Conservation (phyloP, 2,329 filamentous ascomycete genomes). For the Cercospora janseana region DNA sequence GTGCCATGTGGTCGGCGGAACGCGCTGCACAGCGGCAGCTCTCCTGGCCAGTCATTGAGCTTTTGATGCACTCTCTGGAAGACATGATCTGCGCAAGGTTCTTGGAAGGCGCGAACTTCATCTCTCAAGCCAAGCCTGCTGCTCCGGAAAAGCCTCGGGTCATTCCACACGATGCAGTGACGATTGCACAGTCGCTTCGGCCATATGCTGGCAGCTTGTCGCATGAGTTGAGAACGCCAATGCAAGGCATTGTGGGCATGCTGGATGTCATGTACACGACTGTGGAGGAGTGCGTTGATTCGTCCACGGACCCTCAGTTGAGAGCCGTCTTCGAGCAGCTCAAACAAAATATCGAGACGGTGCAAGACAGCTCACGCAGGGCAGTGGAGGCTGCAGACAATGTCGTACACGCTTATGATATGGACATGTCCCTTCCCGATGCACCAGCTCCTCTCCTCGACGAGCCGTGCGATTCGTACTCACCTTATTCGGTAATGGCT, state of each 20-base stretch:
- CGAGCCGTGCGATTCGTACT: conserved; percentile 30
- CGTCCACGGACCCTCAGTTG: conserved; percentile 51
- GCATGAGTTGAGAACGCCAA: conserved; percentile 69
- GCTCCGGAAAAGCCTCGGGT: conserved; percentile 43
- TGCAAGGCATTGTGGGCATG: conserved; percentile 76
- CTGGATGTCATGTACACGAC: conserved; percentile 73
- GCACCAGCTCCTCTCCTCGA: conserved; percentile 44
- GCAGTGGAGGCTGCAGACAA: conserved; percentile 74
- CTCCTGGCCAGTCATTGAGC: conserved; percentile 66
- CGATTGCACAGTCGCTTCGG: conserved; percentile 63
- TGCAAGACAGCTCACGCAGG: conserved; percentile 69
- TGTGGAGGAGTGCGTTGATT: conserved; percentile 63
- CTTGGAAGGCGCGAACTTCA: conserved; percentile 53
- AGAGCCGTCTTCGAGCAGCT: conserved; percentile 60
- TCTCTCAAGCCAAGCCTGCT: conserved; percentile 20
- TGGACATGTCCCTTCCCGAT: conserved; percentile 72
- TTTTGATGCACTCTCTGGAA: conserved; percentile 66
- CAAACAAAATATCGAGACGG: conserved; percentile 67
- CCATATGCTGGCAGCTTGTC: conserved; percentile 71
- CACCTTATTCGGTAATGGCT: conserved; percentile 25
- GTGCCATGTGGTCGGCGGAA: conserved; percentile 67
- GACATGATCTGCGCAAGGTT: conserved; percentile 63
- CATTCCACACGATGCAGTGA: conserved; percentile 56
- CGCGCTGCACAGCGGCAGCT: conserved; percentile 56
- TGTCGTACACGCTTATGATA: conserved; percentile 71